A percentile compares a stretch with the other conserved stretches of the same genome.
Evolutionary conservation across 208 protist genomes (phyloP).

Genomic region (Histomonas meleagridis): DNA sequence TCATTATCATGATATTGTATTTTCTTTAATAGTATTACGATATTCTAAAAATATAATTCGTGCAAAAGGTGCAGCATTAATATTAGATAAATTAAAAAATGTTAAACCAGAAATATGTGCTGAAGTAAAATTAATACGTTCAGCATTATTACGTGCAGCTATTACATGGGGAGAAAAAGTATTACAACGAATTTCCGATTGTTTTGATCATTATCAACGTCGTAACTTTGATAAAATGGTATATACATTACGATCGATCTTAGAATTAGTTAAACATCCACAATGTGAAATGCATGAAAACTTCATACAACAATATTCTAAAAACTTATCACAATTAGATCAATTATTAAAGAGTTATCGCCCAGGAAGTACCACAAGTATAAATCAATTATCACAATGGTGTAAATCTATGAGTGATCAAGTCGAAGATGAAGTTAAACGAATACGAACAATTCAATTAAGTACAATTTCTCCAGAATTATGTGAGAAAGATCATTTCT

Average conservation of each 20-base stretch:
- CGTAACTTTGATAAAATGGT: neutral
- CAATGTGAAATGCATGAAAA: neutral
- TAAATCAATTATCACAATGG: neutral
- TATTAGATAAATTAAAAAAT: neutral
- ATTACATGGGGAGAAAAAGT: slow-evolving; percentile 8
- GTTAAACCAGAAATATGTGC: neutral
- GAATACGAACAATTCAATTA: neutral
- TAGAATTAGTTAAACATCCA: neutral
- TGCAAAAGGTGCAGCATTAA: neutral
- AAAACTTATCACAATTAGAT: neutral
- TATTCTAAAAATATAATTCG: neutral
- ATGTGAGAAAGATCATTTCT: neutral
- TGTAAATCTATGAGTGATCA: neutral
- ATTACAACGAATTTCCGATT: neutral
- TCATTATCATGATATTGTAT: neutral
- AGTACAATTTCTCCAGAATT: neutral
- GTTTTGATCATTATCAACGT: neutral
- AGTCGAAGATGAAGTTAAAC: neutral
- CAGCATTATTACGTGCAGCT: neutral
- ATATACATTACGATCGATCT: neutral
- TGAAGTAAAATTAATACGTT: neutral
- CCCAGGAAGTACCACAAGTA: neutral
- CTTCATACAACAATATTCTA: neutral
- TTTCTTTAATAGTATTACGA: neutral
- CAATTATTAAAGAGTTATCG: neutral